These are phyloP conservation scores for Pugionium cornutum DNA, from an alignment of 345 rosid species.

Conservation along the genomic window DNA sequence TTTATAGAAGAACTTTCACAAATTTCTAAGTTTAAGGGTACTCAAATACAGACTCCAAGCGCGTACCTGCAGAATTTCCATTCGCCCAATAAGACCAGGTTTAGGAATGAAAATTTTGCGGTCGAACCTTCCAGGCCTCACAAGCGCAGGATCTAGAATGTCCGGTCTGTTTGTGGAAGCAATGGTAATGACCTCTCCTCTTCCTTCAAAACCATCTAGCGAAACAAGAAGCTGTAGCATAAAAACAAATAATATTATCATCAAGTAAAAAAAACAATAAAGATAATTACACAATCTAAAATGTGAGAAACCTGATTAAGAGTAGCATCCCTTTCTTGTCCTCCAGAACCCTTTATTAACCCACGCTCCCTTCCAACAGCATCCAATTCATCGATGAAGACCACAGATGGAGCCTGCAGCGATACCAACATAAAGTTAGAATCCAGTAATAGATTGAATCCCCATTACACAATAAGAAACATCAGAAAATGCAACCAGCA, in stretches of 20 bases:
- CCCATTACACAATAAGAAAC: constrained; percentile 1
- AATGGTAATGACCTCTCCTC: constrained; percentile 92
- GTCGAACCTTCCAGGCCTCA: constrained; percentile 90
- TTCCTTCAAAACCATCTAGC: constrained; percentile 97
- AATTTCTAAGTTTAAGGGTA: neutral
- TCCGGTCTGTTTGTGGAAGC: constrained; percentile 97
- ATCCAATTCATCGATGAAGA: constrained; percentile 91
- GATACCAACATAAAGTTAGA: constrained; percentile 21
- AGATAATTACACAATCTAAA: constrained; percentile 6
- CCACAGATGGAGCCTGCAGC: constrained; percentile 83
- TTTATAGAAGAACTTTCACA: neutral
- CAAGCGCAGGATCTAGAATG: constrained; percentile 94
- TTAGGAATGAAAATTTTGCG: constrained; percentile 80
- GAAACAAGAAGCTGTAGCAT: constrained; percentile 78
- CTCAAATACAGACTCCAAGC: neutral
- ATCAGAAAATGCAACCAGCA: constrained; percentile 1
- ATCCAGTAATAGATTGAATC: constrained; percentile 6
- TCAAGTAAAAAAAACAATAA: neutral
- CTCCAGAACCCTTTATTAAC: constrained; percentile 91
- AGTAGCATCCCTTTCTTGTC: constrained; percentile 98
- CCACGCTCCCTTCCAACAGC: constrained; percentile 99
- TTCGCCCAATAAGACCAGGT: constrained; percentile 86
- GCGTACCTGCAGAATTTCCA: constrained; percentile 81
- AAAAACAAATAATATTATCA: neutral
- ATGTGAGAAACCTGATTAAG: constrained; percentile 75